Conservation (phyloP, 768 basidiomycete species). For the Trametopsis cervina region DNA sequence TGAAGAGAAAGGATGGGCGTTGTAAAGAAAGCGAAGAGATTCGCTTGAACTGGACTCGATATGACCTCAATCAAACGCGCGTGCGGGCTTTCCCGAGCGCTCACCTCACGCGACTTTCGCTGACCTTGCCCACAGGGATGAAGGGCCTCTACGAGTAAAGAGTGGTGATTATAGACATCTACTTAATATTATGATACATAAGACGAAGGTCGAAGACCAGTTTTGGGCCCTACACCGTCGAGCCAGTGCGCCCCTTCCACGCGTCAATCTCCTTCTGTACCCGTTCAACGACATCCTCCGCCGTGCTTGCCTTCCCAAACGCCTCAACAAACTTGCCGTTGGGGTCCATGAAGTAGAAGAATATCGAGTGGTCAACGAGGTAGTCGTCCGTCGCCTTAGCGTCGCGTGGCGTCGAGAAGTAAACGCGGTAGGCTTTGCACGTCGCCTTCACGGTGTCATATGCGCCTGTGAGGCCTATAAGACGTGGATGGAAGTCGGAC, state of each 20-base stretch:
- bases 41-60: neutral
- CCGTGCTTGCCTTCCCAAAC: slow-evolving; percentile 77
- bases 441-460: slow-evolving; percentile 78
- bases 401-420: slow-evolving; percentile 92
- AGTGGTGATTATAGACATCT: no score
- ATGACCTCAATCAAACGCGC: neutral
- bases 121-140: no score
- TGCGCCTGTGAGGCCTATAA: slow-evolving; percentile 84
- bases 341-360: slow-evolving; percentile 98
- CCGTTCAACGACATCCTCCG: slow-evolving; percentile 60
- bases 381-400: slow-evolving; percentile 90
- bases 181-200: no score
- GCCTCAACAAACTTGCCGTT: slow-evolving; percentile 92
- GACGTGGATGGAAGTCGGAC: slow-evolving; percentile 85
- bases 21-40: neutral
- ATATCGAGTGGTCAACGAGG: slow-evolving; percentile 94
- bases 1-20: slow-evolving; percentile 4
- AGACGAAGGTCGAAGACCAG: no score
- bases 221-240: slow-evolving; percentile 23
- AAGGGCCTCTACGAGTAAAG: no score
- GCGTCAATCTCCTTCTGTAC: slow-evolving; percentile 44
- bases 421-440: slow-evolving; percentile 95
- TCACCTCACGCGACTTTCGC: no score
- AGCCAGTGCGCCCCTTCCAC: slow-evolving; percentile 33
- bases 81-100: neutral